Base-by-base conservation (phyloP, 2,329 filamentous ascomycete genomes). In the Neonectria magnoliae region DNA sequence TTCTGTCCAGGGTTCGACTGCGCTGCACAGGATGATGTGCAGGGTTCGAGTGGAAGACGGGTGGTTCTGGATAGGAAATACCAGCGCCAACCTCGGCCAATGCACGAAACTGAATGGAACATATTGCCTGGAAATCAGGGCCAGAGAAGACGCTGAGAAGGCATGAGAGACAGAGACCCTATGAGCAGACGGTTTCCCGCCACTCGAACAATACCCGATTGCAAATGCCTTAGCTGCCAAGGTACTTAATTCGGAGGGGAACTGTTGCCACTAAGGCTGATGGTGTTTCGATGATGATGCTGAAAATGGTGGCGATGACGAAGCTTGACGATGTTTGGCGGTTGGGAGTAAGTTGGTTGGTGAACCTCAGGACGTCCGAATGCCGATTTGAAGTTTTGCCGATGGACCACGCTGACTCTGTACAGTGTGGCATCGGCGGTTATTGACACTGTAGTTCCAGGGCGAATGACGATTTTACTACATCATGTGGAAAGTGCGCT, bases 11-110 rank as follows among this genome's bases (percentile, higher is more conserved):
- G 47, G 18, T 42, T 53, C 48, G 57, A 38, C 42, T 36, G 42
- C 25, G 42, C 47, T 36, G 31, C 36, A 33, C n/a, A 20, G 33
- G 45, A 51, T 52, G 47, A 59, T 48, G 47, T 50, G 33, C 56
- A 59, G 41, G 56, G 56, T 38, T 44, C 9, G 25, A 27, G 36
- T n/a, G 14, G 16, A 2, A 38, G 36, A n/a, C 14, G 33, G 47
- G 41, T 52, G 18, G n/a, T 38, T 33, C 20, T 31, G 25, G 9
- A 25, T 38, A n/a, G 29, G 27, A 31, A 20, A 45, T 22, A n/a
- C 22, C 25, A 52, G 25, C 31, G 38, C n/a, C 36, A 52, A 47
- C 57, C 38, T 59, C 51, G 57, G 47, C 27, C 10, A 20, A 6
- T 51, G 48, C 48, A 51, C 20, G 9, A n/a, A 33, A 31, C 36